Evolutionary conservation across 2,329 filamentous ascomycete genomes (phyloP).

Genomic region (Periconia digitata): DNA sequence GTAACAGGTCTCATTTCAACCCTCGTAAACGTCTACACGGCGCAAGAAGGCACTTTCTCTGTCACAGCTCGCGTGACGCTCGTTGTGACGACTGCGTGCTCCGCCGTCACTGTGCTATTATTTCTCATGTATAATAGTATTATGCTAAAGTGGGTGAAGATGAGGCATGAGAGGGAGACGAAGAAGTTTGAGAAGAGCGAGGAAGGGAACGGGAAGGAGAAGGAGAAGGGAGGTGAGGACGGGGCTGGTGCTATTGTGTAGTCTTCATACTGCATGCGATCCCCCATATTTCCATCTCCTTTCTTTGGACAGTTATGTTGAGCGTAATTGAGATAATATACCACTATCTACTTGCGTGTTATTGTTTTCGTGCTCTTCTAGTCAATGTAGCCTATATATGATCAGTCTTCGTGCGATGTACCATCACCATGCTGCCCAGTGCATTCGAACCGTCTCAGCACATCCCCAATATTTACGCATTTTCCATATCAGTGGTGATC

Average conservation of each 20-base stretch:
- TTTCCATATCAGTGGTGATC: no score
- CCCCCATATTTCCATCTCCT: no score
- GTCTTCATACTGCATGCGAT: background rate
- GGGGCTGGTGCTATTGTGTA: background rate
- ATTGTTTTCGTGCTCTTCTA: no score
- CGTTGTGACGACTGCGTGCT: conserved; percentile 40
- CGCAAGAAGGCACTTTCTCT: conserved; percentile 44
- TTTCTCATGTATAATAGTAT: conserved; percentile 42
- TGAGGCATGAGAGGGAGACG: conserved; percentile 34
- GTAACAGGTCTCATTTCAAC: conserved; percentile 48
- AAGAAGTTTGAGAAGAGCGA: background rate
- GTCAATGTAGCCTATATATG: no score
- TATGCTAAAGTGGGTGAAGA: conserved; percentile 36
- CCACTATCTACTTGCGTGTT: no score
- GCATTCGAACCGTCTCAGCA: no score
- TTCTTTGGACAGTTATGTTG: no score
- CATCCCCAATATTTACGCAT: no score
- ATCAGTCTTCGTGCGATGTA: no score
- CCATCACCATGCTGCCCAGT: no score
- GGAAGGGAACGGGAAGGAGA: background rate
- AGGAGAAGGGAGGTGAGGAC: background rate
- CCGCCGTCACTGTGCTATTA: conserved; percentile 33
- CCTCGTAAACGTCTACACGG: conserved; percentile 53
- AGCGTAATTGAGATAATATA: no score
- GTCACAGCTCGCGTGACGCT: conserved; percentile 48